phyloP scores from a whole-genome alignment of 352 stramenopile species.

The Globisporangium camurandrum region DNA sequence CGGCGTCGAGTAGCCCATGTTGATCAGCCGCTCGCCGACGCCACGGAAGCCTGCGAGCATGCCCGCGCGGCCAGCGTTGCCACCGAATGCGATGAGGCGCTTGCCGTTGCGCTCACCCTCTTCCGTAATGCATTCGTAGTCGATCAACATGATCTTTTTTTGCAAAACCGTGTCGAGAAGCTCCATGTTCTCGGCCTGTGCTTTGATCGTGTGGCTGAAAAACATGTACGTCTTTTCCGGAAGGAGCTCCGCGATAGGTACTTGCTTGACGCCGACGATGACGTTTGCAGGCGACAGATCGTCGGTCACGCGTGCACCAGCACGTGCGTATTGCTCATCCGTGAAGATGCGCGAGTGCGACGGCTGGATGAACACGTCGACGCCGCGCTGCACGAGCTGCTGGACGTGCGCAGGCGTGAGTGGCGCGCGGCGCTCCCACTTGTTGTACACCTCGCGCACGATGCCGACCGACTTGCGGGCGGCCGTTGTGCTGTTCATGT shows the following conservation, averaged over 20 bases:
- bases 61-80: conserved; percentile 91
- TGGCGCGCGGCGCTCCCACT: conserved; percentile 92
- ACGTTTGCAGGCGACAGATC: conserved; percentile 84
- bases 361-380: conserved; percentile 92
- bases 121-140: conserved; percentile 95
- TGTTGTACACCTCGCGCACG: conserved; percentile 92
- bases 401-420: conserved; percentile 88
- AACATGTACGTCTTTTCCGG: conserved; percentile 94
- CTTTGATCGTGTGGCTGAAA: conserved; percentile 97
- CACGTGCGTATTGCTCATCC: conserved; percentile 87
- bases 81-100: conserved; percentile 91
- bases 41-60: conserved; percentile 93
- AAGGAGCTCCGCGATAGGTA: conserved; percentile 75
- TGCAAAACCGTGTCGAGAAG: conserved; percentile 89
- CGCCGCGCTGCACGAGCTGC: conserved; percentile 67
- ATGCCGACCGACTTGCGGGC: conserved; percentile 81
- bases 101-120: conserved; percentile 63
- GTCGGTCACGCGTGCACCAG: conserved; percentile 86
- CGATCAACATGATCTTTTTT: conserved; percentile 90
- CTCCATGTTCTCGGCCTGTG: conserved; percentile 94
- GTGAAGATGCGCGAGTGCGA: conserved; percentile 90
- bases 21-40: conserved; percentile 90
- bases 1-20: conserved; percentile 89
- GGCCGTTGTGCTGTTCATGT: conserved; percentile 8
- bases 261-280: conserved; percentile 95